Evolutionary conservation across 345 rosid species (phyloP).

Genomic region (Pugionium dolabratum): DNA sequence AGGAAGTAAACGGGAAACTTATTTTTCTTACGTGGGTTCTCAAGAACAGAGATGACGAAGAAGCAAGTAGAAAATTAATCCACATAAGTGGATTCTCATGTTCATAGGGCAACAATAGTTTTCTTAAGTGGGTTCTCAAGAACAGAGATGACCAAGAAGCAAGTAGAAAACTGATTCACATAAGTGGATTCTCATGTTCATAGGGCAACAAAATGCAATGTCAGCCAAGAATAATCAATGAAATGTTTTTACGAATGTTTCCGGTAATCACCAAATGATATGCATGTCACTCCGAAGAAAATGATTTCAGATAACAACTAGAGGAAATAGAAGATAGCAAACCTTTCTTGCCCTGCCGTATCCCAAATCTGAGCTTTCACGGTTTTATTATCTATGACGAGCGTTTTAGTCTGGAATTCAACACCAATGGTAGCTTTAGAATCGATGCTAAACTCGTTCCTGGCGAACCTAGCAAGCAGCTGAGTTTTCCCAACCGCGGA

Average conservation of each 20-base stretch:
- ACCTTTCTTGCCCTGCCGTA: conserved; percentile 92
- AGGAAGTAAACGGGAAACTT: neutral
- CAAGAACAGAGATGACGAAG: neutral
- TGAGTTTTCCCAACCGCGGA: conserved; percentile 86
- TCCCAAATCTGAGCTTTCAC: conserved; percentile 93
- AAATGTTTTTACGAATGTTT: neutral
- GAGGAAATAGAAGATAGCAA: neutral
- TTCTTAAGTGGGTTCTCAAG: neutral
- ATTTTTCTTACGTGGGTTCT: neutral
- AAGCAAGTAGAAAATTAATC: neutral
- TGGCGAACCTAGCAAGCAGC: conserved; percentile 71
- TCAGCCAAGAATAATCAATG: too few relatives aligned
- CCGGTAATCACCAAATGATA: neutral
- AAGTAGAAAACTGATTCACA: neutral
- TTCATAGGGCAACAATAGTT: neutral
- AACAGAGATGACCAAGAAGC: neutral
- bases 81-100: neutral
- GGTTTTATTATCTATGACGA: conserved; percentile 69
- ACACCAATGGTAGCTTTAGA: conserved; percentile 91
- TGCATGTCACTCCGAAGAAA: neutral
- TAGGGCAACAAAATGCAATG: neutral
- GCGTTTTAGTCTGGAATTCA: conserved; percentile 85
- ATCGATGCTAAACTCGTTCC: conserved; percentile 80
- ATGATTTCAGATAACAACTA: neutral
- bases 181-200: neutral